Conservation (phyloP, 106 monocot species). For the Allium sativum region DNA sequence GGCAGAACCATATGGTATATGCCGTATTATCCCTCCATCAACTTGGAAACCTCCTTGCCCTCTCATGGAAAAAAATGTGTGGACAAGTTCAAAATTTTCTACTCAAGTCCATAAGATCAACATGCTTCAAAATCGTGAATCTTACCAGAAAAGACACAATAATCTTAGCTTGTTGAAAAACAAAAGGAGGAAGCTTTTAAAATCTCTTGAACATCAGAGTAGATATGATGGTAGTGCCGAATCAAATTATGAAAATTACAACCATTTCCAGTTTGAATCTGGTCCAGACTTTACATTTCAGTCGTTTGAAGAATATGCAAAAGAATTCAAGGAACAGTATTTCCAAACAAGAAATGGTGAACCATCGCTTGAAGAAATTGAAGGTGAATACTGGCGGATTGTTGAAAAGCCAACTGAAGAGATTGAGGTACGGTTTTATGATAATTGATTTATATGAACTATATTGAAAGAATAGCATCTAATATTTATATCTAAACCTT, state of each 20-base stretch:
- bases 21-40: conserved; percentile 80
- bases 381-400: conserved; percentile 81
- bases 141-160: conserved; percentile 24
- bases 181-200: conserved; percentile 47
- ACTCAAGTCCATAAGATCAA: conserved; percentile 67
- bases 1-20: conserved; percentile 83
- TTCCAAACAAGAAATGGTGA: conserved; percentile 30
- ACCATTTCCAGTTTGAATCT: conserved; percentile 47
- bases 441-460: background rate
- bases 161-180: conserved; percentile 24
- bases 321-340: conserved; percentile 60
- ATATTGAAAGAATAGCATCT: no score
- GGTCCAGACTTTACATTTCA: conserved; percentile 58
- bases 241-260: conserved; percentile 5
- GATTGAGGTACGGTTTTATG: conserved; percentile 42
- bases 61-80: conserved; percentile 58
- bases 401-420: conserved; percentile 70
- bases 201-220: conserved; percentile 3
- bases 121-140: conserved; percentile 79
- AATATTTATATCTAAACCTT: no score
- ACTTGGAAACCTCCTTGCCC: conserved; percentile 85
- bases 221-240: conserved; percentile 8
- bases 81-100: conserved; percentile 57
- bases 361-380: conserved; percentile 47
- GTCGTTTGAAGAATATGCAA: conserved; percentile 54